phyloP scores from a whole-genome alignment of 352 stramenopile genomes.

The Phytophthora sansomeana region DNA sequence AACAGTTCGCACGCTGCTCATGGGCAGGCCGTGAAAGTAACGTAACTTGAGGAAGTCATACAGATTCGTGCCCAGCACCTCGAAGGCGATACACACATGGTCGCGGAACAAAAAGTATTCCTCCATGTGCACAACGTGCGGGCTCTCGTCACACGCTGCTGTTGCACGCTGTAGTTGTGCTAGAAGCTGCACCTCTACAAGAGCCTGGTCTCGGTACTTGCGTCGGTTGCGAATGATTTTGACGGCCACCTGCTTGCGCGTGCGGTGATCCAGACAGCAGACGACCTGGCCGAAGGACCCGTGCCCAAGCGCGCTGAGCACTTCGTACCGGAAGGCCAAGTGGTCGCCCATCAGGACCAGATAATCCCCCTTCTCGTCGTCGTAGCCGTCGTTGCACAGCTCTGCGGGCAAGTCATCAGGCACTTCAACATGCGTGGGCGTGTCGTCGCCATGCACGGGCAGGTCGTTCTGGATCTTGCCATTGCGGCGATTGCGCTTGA shows the following conservation, averaged over 20 bases:
- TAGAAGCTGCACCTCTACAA: slow-evolving; percentile 96
- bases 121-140: slow-evolving; percentile 91
- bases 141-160: slow-evolving; percentile 34
- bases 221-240: slow-evolving; percentile 99
- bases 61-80: slow-evolving; percentile 96
- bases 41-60: slow-evolving; percentile 97
- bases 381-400: slow-evolving; percentile 93
- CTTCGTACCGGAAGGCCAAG: slow-evolving; percentile 94
- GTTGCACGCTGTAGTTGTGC: slow-evolving; percentile 46
- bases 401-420: slow-evolving; percentile 16
- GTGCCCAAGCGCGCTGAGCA: slow-evolving; percentile 95
- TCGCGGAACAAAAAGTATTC: slow-evolving; percentile 94
- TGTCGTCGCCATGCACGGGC: slow-evolving; percentile 30
- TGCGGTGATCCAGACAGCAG: slow-evolving; percentile 90
- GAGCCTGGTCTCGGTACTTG: slow-evolving; percentile 96
- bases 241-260: slow-evolving; percentile 91
- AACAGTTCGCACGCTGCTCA: slow-evolving; percentile 90
- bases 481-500: slow-evolving; percentile 45
- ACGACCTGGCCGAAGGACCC: slow-evolving; percentile 99
- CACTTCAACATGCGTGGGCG: slow-evolving; percentile 6
- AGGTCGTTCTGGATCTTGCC: slow-evolving; percentile 43
- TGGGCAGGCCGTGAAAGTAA: slow-evolving; percentile 95
- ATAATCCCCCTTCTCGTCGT: slow-evolving; percentile 98
- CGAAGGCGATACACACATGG: slow-evolving; percentile 98
- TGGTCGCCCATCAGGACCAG: slow-evolving; percentile 94